Conservation (phyloP, 2,329 filamentous ascomycete genomes). For the Verticillium nubilum region DNA sequence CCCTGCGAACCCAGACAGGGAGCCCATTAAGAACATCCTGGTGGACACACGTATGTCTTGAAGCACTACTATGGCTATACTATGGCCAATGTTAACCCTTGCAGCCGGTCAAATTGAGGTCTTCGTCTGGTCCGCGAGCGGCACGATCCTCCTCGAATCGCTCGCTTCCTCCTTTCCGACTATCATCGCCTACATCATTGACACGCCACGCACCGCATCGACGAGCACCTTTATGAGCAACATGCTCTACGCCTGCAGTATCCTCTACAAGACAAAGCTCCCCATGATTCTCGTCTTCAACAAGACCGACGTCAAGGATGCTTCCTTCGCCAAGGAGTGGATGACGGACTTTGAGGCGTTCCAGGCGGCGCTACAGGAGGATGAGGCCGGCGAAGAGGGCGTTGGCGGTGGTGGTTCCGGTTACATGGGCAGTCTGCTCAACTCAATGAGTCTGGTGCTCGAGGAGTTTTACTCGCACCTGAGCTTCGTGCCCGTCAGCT, state of each 20-base stretch:
- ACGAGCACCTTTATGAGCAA: slow-evolving; percentile 99
- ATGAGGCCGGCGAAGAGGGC: slow-evolving; percentile 70
- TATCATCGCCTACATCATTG: slow-evolving; percentile 94
- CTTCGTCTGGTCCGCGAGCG: slow-evolving; percentile 96
- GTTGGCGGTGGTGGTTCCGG: slow-evolving; percentile 75
- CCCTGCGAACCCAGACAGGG: slow-evolving; percentile 51
- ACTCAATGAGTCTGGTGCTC: slow-evolving; percentile 96
- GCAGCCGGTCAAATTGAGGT: slow-evolving; percentile 89
- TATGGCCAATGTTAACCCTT: no score
- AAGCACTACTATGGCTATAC: no score
- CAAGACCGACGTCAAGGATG: slow-evolving; percentile 94
- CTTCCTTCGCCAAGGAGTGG: slow-evolving; percentile 92
- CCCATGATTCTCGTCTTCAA: slow-evolving; percentile 99
- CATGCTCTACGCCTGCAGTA: slow-evolving; percentile 98
- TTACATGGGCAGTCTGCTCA: slow-evolving; percentile 93
- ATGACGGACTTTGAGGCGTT: slow-evolving; percentile 99
- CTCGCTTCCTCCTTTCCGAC: slow-evolving; percentile 93
- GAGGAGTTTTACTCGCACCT: slow-evolving; percentile 97
- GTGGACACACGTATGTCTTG: slow-evolving; percentile 67
- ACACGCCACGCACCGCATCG: slow-evolving; percentile 87
- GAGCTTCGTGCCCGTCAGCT: slow-evolving; percentile 87
- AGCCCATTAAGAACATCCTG: slow-evolving; percentile 74
- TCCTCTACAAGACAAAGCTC: slow-evolving; percentile 96
- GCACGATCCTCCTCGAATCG: slow-evolving; percentile 87
- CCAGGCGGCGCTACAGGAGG: slow-evolving; percentile 74